Base-by-base conservation (phyloP, 257 asterid species). In the Salvia rosmarinus region DNA sequence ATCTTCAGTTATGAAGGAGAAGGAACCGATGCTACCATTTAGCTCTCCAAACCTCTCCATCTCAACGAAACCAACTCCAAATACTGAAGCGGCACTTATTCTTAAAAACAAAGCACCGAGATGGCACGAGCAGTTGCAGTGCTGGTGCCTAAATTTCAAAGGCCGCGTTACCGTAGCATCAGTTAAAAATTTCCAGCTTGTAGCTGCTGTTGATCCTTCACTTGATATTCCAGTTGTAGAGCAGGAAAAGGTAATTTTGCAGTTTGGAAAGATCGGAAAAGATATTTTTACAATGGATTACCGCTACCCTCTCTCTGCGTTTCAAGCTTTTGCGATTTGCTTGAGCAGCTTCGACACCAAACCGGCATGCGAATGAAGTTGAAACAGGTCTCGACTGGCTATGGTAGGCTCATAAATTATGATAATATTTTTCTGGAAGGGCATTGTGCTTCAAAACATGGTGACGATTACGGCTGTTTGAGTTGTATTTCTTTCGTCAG, bases 321-420 rank as follows among this genome's bases (percentile, higher is more conserved):
- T 94, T 78, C 99, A 94, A 76, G 97, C 99, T 58, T 94, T 94
- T 62, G 90, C 97, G 2, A 91, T 94, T 50, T 91, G 96, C 85
- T 85, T 94, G 89, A 94, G 97, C 87, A 91, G 99, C 92, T 94
- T 89, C 49, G 97, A 91, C 74, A 89, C 96, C 13, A 94, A 94
- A 75, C 96, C 99, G 2, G 95, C 90, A 37, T 94, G 99, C 75
- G 97, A 94, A 79, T 94, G 90, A 93, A 62, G 61, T 35, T 55
- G 80, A 28, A 28, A 28, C 3, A 3, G 32, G 32, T 4, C 32
- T 28, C 32, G 32, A 3, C 32, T 28, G 32, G 71, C 54, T 5
- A 5, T 32, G 4, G 21, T 20, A 3, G 19, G 19, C 19, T 13
- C 58, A n/a, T n/a, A n/a, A n/a, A n/a, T n/a, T n/a, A n/a, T n/a